These are phyloP conservation scores for Cryptococcus amylolentus DNA, from an alignment of 1,284 basidiomycete species.

Conservation along the genomic window DNA sequence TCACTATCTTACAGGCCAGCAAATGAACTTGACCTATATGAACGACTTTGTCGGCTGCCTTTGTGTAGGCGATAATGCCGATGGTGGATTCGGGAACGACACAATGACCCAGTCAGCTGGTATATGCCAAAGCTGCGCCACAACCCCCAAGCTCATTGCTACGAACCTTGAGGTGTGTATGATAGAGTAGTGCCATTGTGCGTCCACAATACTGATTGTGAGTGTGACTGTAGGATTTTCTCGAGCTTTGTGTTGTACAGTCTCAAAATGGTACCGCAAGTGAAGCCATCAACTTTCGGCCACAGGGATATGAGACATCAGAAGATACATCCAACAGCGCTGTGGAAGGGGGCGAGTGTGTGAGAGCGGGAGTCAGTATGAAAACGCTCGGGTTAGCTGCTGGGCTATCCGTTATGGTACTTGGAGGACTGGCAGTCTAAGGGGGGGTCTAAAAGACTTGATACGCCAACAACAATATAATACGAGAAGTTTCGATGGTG, in stretches of 20 bases:
- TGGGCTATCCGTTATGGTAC: too few species aligned
- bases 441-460: too few species aligned
- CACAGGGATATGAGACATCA: conserved; percentile 20
- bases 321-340: not conserved
- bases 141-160: conserved; percentile 29
- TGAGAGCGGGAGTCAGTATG: too few species aligned
- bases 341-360: not conserved
- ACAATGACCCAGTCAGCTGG: conserved; percentile 20
- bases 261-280: conserved; percentile 29
- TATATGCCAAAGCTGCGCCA: conserved; percentile 33
- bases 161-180: conserved; percentile 32
- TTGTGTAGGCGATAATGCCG: conserved; percentile 24
- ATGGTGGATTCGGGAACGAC: conserved; percentile 18
- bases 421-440: too few species aligned
- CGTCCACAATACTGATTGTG: not conserved
- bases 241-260: conserved; percentile 33
- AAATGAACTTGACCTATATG: conserved; percentile 23
- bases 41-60: conserved; percentile 37
- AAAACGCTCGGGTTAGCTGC: too few species aligned
- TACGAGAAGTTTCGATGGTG: too few species aligned
- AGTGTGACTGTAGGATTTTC: not conserved
- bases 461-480: too few species aligned
- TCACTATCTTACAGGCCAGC: conserved; percentile 12
- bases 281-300: conserved; percentile 26
- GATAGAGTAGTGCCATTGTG: not conserved